Evolutionary conservation across 352 stramenopile genomes (phyloP), one percentile per base, ranked within the genome.

Genomic region (Pythium chondricola): DNA sequence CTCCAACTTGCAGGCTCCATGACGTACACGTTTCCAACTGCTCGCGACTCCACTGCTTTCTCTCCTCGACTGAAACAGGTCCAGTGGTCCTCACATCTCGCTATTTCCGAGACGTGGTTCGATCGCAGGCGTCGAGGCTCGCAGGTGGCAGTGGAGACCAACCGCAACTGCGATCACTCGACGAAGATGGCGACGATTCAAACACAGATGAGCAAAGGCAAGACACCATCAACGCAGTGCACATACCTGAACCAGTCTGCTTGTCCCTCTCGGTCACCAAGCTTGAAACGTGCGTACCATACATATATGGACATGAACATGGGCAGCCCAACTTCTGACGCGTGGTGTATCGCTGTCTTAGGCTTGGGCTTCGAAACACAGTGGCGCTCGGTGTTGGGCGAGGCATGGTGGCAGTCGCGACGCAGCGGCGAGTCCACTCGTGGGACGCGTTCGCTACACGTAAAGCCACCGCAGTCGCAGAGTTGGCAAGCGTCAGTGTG

Each of bases 11-110:
- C 27, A 63, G 49, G 5, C 33, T 65, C 5, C 58, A 56, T 22
- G 37, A 35, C 21, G 62, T 48, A 31, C 48, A 61, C 10, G 48
- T 71, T 10, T 50, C 60, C n/a, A 72, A 56, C 27, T 81, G 70
- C 42, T 79, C 73, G 29, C 56, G 49, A 6, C 57, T 85, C 2
- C 73, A 83, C 30, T 79, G 70, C 46, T 18, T 80, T 21, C 36
- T 85, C 16, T 67, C 73, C 4, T 61, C 61, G 2, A 71, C 71
- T 38, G 52, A 66, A 3, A 47, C 36, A 24, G 71, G 70, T 0
- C 63, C 41, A 33, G 60, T 79, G 10, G 35, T 76, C 3, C 26
- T 83, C 0, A 52, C 61, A 1, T 67, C 60, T 17, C 60, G 59
- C 2, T 43, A 77, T 30, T 74, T 83, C 32, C 45, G 62, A 2